These are phyloP conservation scores for Hippophae gyantsensis DNA, from an alignment of 306 rosid species.

Conservation along the genomic window DNA sequence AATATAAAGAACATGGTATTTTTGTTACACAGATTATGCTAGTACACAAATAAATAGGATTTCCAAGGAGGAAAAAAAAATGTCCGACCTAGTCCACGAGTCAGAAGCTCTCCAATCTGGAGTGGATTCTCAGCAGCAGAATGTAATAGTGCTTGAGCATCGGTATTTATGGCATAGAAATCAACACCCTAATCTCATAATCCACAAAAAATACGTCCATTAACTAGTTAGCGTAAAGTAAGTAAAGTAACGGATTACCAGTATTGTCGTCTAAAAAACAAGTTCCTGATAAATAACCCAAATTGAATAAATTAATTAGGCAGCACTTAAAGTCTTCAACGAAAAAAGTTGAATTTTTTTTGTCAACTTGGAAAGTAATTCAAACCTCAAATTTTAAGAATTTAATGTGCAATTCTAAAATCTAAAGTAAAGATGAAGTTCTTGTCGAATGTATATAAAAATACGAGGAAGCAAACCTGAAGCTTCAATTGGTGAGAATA, in stretches of 20 bases:
- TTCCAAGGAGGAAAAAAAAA: slow-evolving; percentile 14
- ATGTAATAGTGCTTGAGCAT: slow-evolving; percentile 83
- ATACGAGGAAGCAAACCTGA: too few species aligned
- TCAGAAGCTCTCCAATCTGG: slow-evolving; percentile 92
- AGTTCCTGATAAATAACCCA: too few species aligned
- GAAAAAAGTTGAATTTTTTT: too few species aligned
- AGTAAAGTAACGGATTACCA: neutral
- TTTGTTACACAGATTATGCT: neutral
- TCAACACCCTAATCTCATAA: slow-evolving; percentile 68
- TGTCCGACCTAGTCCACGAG: slow-evolving; percentile 94
- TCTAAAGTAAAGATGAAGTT: too few species aligned
- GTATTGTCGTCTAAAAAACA: too few species aligned
- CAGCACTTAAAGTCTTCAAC: too few species aligned
- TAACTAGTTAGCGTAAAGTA: slow-evolving; percentile 5
- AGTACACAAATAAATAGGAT: slow-evolving; percentile 7
- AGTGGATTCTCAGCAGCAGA: slow-evolving; percentile 79
- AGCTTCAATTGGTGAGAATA: too few species aligned
- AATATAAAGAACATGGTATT: neutral
- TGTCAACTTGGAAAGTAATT: too few species aligned
- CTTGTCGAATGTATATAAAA: too few species aligned
- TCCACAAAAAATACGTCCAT: slow-evolving; percentile 25
- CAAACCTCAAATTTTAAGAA: too few species aligned
- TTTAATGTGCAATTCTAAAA: too few species aligned
- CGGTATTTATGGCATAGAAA: slow-evolving; percentile 92
- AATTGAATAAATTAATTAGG: too few species aligned